Evolutionary conservation across 345 rosid species (phyloP), one percentile per base, ranked within the genome.

Genomic region (Odontarrhena argentea): DNA sequence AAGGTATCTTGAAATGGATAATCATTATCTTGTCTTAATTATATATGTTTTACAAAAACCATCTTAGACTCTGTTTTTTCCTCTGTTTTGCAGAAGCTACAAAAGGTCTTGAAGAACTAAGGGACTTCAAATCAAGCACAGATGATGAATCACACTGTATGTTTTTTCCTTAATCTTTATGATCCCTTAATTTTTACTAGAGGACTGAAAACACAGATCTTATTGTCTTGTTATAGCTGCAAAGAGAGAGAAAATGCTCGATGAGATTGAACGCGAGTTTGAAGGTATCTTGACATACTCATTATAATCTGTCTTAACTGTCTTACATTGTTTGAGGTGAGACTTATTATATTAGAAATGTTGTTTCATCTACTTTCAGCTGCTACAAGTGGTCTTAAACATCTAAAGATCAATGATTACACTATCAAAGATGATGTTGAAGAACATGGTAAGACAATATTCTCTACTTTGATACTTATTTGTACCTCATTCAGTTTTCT

Each of bases 71-170:
- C 60, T 57, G 53, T 42, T 41, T 45, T 36, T 6, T 61, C 46
- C 65, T 63, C 59, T 72, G 70, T 49, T 64, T 64, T 64, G 0
- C 47, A 72, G 76, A 65, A 57, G 71, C 76, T 65, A 65, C 70
- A 41, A 64, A 65, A 59, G 76, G 76, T 65, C 76, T 72, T 65
- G 76, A 72, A 65, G 71, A 72, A 35, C 55, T 72, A 57, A 72
- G 60, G 12, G 52, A 24, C 1, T 65, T 66, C 5, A 41, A 64
- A 12, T 41, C 70, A 50, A 72, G 60, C 70, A 65, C 42, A 13
- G 70, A 65, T 65, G 76, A 65, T 43, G 69, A 47, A 47, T 10
- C 69, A 18, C 28, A 38, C 3, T 12, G 75, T 71, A 71, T 63
- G 38, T 18, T 14, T 8, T 5, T 11, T 22, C 26, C 6, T 38